Conservation (phyloP, 768 basidiomycete genomes). For the Filobasidium wieringae region DNA sequence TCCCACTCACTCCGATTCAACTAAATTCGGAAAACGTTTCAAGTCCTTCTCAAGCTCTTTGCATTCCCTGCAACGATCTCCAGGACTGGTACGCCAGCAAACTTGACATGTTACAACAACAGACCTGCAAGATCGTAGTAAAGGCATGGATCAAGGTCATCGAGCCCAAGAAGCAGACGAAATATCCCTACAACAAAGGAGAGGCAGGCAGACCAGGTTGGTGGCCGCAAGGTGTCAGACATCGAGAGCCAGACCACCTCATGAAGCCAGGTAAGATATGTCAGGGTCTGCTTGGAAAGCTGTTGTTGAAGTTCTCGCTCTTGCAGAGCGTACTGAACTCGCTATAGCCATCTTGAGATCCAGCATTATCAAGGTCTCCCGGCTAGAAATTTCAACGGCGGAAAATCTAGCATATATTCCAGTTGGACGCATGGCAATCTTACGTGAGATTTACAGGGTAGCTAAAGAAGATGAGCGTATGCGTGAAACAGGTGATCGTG, state of each 20-base stretch:
- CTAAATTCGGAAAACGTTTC: neutral
- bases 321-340: conserved; percentile 37
- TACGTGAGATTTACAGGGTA: conserved; percentile 37
- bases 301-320: neutral
- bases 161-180: conserved; percentile 41
- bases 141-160: conserved; percentile 43
- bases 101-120: conserved; percentile 35
- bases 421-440: conserved; percentile 27
- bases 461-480: conserved; percentile 38
- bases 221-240: conserved; percentile 40
- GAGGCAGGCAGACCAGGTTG: conserved; percentile 39
- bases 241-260: conserved; percentile 42
- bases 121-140: conserved; percentile 38
- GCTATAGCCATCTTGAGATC: conserved; percentile 34
- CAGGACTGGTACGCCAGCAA: conserved; percentile 30
- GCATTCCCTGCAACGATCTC: conserved; percentile 24
- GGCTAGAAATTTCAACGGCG: conserved; percentile 36
- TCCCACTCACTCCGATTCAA: neutral
- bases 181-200: conserved; percentile 40
- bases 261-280: conserved; percentile 36
- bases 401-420: conserved; percentile 33
- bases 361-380: conserved; percentile 25
- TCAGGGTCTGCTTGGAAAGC: neutral
- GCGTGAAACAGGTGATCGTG: conserved; percentile 19
- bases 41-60: conserved; percentile 1